phyloP scores from a whole-genome alignment of 257 asterid genomes.

The Ilex asprella region DNA sequence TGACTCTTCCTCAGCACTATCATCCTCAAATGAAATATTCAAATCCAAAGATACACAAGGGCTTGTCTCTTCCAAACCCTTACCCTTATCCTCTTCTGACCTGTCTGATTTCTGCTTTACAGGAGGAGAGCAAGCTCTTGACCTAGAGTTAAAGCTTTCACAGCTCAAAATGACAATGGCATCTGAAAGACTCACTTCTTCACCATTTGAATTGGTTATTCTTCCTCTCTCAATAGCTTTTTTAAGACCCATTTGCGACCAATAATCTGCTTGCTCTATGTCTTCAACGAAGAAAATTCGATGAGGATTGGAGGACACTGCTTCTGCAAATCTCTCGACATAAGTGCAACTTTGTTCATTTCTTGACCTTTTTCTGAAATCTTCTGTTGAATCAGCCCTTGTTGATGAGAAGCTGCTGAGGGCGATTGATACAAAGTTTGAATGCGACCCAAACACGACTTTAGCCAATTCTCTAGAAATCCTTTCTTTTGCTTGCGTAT shows the following conservation, averaged over 20 bases:
- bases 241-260: not conserved
- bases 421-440: not conserved
- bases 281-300: not conserved
- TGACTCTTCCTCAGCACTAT: not conserved
- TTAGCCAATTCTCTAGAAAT: not conserved
- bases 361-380: not conserved
- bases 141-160: not conserved
- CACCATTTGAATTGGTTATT: not conserved
- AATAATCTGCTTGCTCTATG: constrained; percentile 1
- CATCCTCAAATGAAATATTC: not conserved
- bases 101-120: not conserved
- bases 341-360: not conserved
- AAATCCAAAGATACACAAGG: not conserved
- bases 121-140: constrained; percentile 2
- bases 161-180: not conserved
- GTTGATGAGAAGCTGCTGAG: not conserved
- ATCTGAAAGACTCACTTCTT: not conserved
- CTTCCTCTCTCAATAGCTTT: not conserved
- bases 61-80: not conserved
- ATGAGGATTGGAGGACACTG: not conserved
- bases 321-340: not conserved
- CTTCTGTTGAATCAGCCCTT: not conserved
- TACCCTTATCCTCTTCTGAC: not conserved
- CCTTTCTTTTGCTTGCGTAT: not conserved
- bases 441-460: not conserved